Conservation (phyloP, 176 grass and related monocot species). For the Hsuehochloa calcarea region DNA sequence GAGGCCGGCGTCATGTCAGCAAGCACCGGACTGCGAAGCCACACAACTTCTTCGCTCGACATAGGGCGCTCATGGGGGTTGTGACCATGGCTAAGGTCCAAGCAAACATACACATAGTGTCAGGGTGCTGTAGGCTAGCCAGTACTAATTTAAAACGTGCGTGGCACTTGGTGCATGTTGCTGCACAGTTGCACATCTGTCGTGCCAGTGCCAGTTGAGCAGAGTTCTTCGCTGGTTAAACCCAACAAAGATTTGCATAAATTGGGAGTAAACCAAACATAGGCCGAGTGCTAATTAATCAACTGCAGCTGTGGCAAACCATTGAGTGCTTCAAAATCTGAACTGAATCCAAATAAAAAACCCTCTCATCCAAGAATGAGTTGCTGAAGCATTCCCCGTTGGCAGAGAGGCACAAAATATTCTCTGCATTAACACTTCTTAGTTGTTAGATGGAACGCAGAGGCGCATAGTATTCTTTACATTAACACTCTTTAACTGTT, state of each 20-base stretch:
- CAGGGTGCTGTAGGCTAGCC: neutral
- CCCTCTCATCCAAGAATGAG: neutral
- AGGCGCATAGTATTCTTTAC: too few species aligned
- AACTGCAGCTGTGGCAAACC: neutral
- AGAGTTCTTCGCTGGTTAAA: neutral
- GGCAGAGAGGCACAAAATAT: accelerated
- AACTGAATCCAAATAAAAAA: neutral
- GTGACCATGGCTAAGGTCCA: neutral
- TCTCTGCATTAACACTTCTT: too few species aligned
- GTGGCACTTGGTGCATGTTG: neutral
- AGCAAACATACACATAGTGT: too few species aligned
- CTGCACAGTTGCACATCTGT: neutral
- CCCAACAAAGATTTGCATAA: neutral
- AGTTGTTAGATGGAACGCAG: too few species aligned
- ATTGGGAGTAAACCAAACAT: neutral
- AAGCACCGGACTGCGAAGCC: neutral
- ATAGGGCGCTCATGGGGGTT: neutral
- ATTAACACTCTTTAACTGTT: too few species aligned
- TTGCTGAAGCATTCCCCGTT: neutral
- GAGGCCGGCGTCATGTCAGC: neutral
- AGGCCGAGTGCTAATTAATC: neutral
- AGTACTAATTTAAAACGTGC: neutral
- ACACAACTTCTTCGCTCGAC: neutral
- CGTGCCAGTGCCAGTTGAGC: neutral
- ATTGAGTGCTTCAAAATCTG: neutral